Evolutionary conservation across 2,329 filamentous ascomycete species (phyloP).

Genomic region (Hawksworthiomyces lignivorus): DNA sequence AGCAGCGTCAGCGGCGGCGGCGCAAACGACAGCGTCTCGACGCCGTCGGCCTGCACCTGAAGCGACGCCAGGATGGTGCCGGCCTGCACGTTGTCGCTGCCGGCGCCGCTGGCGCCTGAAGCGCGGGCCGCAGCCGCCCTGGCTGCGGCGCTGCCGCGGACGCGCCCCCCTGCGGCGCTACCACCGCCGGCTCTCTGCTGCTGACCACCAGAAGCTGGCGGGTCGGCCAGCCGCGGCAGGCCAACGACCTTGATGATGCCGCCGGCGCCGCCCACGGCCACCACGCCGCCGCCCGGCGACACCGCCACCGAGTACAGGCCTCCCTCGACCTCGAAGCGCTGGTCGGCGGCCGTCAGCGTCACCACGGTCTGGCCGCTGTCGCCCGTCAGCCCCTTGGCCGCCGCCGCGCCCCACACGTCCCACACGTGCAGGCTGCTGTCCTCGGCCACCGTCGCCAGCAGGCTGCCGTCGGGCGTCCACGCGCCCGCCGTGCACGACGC

Average conservation of each 20-base stretch:
- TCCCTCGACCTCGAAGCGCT: constrained; percentile 86
- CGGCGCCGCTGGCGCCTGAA: constrained; percentile 19
- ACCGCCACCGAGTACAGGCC: constrained; percentile 84
- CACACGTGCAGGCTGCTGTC: constrained; percentile 86
- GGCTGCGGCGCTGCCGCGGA: constrained; percentile 39
- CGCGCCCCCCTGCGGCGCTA: too few species aligned
- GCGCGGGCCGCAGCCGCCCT: constrained; percentile 25
- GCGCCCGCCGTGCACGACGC: constrained; percentile 78
- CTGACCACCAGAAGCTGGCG: constrained; percentile 8
- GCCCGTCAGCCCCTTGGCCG: constrained; percentile 40
- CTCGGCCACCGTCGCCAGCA: constrained; percentile 83
- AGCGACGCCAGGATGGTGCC: constrained; percentile 71
- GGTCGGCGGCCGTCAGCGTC: constrained; percentile 69
- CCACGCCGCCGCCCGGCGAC: constrained; percentile 69
- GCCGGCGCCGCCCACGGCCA: constrained; percentile 80
- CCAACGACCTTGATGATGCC: constrained; percentile 81
- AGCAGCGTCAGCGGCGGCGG: constrained; percentile 45
- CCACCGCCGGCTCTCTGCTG: constrained; percentile 9
- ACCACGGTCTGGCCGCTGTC: constrained; percentile 59
- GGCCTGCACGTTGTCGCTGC: constrained; percentile 23
- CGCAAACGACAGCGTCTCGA: constrained; percentile 70
- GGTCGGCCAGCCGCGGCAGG: constrained; percentile 54
- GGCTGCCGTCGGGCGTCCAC: constrained; percentile 80
- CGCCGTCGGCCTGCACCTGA: constrained; percentile 64
- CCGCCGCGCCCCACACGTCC: constrained; percentile 79